Conservation (phyloP, 768 basidiomycete species). For the Russula virescens region DNA sequence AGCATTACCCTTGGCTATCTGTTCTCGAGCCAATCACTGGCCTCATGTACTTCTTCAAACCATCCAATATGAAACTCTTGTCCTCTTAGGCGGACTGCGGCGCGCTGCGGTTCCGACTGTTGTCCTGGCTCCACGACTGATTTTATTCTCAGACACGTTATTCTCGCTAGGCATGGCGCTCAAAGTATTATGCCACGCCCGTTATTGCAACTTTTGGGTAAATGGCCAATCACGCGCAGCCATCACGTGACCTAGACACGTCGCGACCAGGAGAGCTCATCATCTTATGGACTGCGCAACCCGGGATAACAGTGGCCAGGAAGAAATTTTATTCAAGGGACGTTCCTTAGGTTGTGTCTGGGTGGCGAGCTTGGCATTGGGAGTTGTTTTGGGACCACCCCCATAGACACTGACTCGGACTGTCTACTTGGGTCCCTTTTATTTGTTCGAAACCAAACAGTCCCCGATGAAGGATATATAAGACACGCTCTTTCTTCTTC, state of each 20-base stretch:
- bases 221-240: constrained; percentile 4
- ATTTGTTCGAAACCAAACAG: constrained; percentile 22
- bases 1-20: neutral
- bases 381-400: neutral
- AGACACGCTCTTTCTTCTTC: constrained; percentile 15
- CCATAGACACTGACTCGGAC: neutral
- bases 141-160: neutral
- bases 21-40: neutral
- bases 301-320: neutral
- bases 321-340: neutral
- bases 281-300: constrained; percentile 15
- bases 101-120: constrained; percentile 9
- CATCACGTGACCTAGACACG: constrained; percentile 14
- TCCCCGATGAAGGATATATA: constrained; percentile 20
- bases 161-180: neutral
- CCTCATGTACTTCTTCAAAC: neutral
- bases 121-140: neutral
- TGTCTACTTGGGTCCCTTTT: constrained; percentile 8
- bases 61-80: neutral
- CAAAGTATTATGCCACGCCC: neutral
- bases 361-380: neutral
- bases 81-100: constrained; percentile 5
- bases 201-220: neutral
- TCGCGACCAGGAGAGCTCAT: neutral
- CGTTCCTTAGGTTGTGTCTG: neutral